Base-by-base conservation (phyloP, 2,329 filamentous ascomycete genomes). In the Drechslerella coelobrocha region DNA sequence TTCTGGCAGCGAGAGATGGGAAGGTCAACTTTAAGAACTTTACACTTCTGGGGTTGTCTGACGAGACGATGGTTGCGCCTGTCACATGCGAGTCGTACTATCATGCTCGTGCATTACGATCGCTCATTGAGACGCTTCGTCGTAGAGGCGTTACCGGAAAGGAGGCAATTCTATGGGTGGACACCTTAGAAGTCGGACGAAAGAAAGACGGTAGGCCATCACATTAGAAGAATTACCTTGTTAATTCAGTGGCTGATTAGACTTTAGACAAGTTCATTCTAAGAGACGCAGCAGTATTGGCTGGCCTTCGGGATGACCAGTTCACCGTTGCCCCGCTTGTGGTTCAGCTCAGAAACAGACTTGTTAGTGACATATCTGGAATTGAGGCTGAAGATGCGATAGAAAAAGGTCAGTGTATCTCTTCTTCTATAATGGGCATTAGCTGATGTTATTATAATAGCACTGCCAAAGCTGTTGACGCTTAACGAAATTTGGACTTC, bases 391-490 rank as follows among this genome's bases (percentile, higher is more conserved):
- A 71, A 23, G 66, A 71, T 37, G 59, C 59, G 9, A 59, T 71
- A 19, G 66, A 71, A 24, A 63, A 63, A 41, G 68, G 68, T 66
- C 47, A 1, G 21, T 39, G 2, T 34, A 27, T 26, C 3, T 17
- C 19, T n/a, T 21, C 17, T 1, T n/a, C 17, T 2, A 48, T 6
- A 4, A 27, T 24, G 17, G 37, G 1, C 12, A 9, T 9, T 1
- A 3, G 37, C 53, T 71, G 51, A 71, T 51, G 4, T 84, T 0
- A 84, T 14, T 82, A n/a, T n/a, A n/a, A n/a, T n/a, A 5, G 81
- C 83, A 0, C 80, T 79, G 2, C 77, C 79, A 0, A 76, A 79
- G 9, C 78, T 89, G 1, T 81, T 84, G 1, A 79, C 88, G 1
- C 78, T 88, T 2, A 84, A 86, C 17, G 78, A 83, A 8, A 62